Evolutionary conservation across 257 asterid species (phyloP), one percentile per base, ranked within the genome.

Genomic region (Gentiana dahurica): DNA sequence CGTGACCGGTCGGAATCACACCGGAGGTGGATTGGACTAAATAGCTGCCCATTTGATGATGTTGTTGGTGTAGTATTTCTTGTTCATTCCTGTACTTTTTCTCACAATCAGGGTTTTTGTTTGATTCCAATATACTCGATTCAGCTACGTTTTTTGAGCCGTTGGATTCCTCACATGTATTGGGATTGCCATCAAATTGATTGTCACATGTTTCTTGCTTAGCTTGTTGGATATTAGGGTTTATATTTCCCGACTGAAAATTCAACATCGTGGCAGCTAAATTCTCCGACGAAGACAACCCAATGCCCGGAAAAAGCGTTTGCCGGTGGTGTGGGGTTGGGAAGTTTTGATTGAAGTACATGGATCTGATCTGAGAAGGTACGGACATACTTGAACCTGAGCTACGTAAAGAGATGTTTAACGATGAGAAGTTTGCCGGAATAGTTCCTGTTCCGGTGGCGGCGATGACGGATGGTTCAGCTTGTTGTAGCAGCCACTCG

Each of bases 391-490:
- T 84, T 0, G 98, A 87, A 2, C 96, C 92, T 0, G 98, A 87
- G 79, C 95, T 85, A 0, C 98, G 95, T 3, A 91, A 75, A 0
- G 95, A 87, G 24, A 91, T 91, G 48, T 91, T 91, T 0, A 91
- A 79, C 0, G 98, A 91, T 0, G 98, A 81, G 76, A 87, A 87
- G 66, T 90, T 90, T 2, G 98, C 98, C 1, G 98, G 98, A 11
- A 90, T 87, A 9, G 98, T 90, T 12, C 98, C 98, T 10, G 95
- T 82, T 0, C 95, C 95, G 0, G 96, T 88, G 72, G 96, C 95
- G 52, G 96, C 96, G 45, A 84, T 69, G 37, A 87, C 96, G 2
- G 96, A 54, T 4, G 96, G 96, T 75, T 87, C 96, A 15, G 96
- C 96, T 69, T 87, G 92, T 60, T 82, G 94, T 2, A 86, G 82